Percentiles rank a stretch among this genome's conserved stretches.
These are phyloP conservation scores for Ganoderma lucidum DNA, from an alignment of 1,284 basidiomycete genomes.

Conservation along the genomic window DNA sequence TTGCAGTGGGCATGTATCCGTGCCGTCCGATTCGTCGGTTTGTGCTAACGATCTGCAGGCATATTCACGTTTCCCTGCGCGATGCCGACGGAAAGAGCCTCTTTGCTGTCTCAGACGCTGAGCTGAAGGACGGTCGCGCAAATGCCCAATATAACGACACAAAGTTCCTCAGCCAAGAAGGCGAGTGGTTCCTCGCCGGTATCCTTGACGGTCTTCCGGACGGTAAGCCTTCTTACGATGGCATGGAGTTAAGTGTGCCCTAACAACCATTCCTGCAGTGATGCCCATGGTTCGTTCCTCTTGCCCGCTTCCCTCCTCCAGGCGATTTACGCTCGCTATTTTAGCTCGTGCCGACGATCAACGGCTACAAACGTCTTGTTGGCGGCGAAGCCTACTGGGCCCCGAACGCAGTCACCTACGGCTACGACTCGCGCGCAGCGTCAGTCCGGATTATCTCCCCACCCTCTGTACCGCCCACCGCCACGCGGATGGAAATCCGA, in stretches of 20 bases:
- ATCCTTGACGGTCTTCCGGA: conserved; percentile 90
- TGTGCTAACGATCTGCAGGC: conserved; percentile 53
- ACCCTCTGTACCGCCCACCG: conserved; percentile 81
- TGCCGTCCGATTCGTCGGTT: no score
- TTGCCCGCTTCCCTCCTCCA: background rate
- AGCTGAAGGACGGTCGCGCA: conserved; percentile 66
- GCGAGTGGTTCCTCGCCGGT: conserved; percentile 94
- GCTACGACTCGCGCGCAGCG: conserved; percentile 93
- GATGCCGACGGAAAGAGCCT: conserved; percentile 77
- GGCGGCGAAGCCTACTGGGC: conserved; percentile 98
- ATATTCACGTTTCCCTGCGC: conserved; percentile 91
- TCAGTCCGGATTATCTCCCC: conserved; percentile 93
- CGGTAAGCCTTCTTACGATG: conserved; percentile 54
- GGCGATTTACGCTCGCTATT: background rate
- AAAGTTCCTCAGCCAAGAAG: conserved; percentile 83
- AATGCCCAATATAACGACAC: conserved; percentile 84
- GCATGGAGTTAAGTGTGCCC: background rate
- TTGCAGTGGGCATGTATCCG: conserved; percentile 78
- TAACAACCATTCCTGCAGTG: conserved; percentile 60
- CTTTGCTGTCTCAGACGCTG: conserved; percentile 75
- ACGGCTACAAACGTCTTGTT: conserved; percentile 97
- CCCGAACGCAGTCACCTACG: conserved; percentile 92
- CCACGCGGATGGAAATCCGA: conserved; percentile 90
- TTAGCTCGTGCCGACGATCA: conserved; percentile 93
- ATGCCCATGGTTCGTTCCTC: conserved; percentile 37